A percentile compares a stretch with the other conserved stretches of the same genome.
These are phyloP conservation scores for Barbatosphaeria neglecta DNA, from an alignment of 495 filamentous ascomycete species.

Conservation along the genomic window DNA sequence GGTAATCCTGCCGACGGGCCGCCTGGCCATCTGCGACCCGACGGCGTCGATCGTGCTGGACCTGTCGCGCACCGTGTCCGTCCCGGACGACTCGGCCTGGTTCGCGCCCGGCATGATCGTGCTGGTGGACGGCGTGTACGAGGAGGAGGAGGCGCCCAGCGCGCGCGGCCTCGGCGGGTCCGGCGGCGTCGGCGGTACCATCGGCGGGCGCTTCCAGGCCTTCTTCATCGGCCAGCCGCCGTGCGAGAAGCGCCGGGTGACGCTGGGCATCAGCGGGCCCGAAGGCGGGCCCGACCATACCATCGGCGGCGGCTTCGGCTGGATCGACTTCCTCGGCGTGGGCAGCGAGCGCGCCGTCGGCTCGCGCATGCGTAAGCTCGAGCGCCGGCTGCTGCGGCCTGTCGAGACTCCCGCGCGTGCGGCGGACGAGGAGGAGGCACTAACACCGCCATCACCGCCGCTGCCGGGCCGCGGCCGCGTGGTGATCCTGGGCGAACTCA, in stretches of 20 bases:
- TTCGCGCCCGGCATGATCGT: slow-evolving; percentile 93
- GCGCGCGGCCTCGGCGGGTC: slow-evolving; percentile 59
- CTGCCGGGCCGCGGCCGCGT: slow-evolving; percentile 38
- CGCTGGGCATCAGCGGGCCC: slow-evolving; percentile 52
- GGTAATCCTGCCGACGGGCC: slow-evolving; percentile 68
- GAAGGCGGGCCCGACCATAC: slow-evolving; percentile 45
- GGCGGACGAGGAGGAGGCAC: too few species aligned
- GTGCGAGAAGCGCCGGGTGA: slow-evolving; percentile 69
- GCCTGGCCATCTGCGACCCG: slow-evolving; percentile 68
- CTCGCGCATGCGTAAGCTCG: slow-evolving; percentile 65
- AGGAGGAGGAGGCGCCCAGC: slow-evolving; percentile 67
- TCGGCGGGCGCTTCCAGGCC: slow-evolving; percentile 79
- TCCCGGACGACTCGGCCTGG: slow-evolving; percentile 80
- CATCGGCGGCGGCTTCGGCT: slow-evolving; percentile 76
- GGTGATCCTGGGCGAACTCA: slow-evolving; percentile 67
- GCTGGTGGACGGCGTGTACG: slow-evolving; percentile 84
- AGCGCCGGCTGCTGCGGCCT: slow-evolving; percentile 35
- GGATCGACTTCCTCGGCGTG: slow-evolving; percentile 89
- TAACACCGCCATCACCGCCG: slow-evolving; percentile 2
- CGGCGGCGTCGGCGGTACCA: slow-evolving; percentile 73
- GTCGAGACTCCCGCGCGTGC: too few species aligned
- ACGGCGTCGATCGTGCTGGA: slow-evolving; percentile 82
- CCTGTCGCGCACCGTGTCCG: slow-evolving; percentile 63
- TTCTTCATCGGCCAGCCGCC: slow-evolving; percentile 84
- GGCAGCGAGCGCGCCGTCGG: slow-evolving; percentile 83